Base-by-base conservation (phyloP, 2,329 filamentous ascomycete genomes). In the Didymella arachidicola region DNA sequence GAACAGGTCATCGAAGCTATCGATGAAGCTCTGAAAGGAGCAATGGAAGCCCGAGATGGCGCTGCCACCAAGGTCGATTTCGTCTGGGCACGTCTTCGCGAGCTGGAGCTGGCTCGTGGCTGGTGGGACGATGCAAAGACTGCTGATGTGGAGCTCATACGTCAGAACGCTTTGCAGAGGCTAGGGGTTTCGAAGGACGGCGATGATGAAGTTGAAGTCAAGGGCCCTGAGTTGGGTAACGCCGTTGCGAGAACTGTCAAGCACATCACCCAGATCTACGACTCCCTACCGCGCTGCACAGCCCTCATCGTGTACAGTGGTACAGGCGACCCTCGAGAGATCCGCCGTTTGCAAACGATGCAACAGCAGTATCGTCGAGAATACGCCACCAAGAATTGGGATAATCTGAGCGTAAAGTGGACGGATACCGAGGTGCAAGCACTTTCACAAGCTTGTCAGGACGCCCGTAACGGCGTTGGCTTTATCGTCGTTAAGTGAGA, bases 281-380 rank as follows among this genome's bases (percentile, higher is more conserved):
- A 84, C 2, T 78, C 80, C 7, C 76, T 89, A 29, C 86, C 86
- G 14, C 78, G 80, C 6, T 85, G 84, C 67, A 88, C 86, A 1
- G 81, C 87, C 10, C 82, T 89, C 53, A 80, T 89, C 27, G 82
- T 89, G 29, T 89, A 88, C 72, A 86, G 83, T 57, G 87, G 87
- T n/a, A 87, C 85, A 2, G 85, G 85, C 29, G 86, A 89, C 67
- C 86, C 86, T 25, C 78, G 84, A 29, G 83, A 86, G 54, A 79
- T 86, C 42, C 76, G 79, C 39, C 81, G 83, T 27, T 72, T 88
- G 65, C 85, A 87, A 67, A 78, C 76, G 1, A 78, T 87, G 78
- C 83, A 87, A 55, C 80, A 82, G 64, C 78, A 78, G 54, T 86
- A 84, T 70, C 82, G 82, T 53, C 79, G 82, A 52, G 86, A 88